Conservation (phyloP, 805 yeast species). For the Wickerhamiella sergipiensis region DNA sequence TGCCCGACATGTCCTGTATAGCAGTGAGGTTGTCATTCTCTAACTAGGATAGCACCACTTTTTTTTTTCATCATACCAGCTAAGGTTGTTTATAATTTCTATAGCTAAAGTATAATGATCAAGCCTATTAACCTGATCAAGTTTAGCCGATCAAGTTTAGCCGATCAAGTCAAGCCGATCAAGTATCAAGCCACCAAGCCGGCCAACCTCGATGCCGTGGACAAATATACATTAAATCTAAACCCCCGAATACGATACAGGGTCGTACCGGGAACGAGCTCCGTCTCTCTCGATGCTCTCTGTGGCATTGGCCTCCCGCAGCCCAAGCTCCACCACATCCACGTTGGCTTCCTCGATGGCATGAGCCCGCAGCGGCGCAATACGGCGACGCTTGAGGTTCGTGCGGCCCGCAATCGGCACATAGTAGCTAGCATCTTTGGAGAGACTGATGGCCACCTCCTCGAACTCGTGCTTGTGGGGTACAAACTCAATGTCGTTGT, state of each 20-base stretch:
- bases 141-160: too few species aligned
- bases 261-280: slow-evolving; percentile 57
- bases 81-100: too few species aligned
- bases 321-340: slow-evolving; percentile 45
- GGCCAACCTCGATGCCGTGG: too few species aligned
- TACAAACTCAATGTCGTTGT: slow-evolving; percentile 53
- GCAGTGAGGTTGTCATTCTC: too few species aligned
- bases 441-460: slow-evolving; percentile 57
- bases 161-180: too few species aligned
- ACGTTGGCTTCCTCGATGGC: slow-evolving; percentile 38
- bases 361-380: slow-evolving; percentile 39
- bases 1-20: too few species aligned
- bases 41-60: too few species aligned
- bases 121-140: too few species aligned
- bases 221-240: background rate
- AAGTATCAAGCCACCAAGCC: too few species aligned
- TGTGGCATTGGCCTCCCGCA: slow-evolving; percentile 60
- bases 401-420: slow-evolving; percentile 66
- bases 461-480: slow-evolving; percentile 35
- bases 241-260: slow-evolving; percentile 43
- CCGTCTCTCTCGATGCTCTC: slow-evolving; percentile 59
- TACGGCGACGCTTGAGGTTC: slow-evolving; percentile 75
- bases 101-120: too few species aligned
- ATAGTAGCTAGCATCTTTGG: slow-evolving; percentile 40
- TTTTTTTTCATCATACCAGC: too few species aligned